Percentiles rank a stretch among this genome's conserved stretches.
Evolutionary conservation across 1,284 basidiomycete genomes (phyloP).

Genomic region (Sparassis latifolia): DNA sequence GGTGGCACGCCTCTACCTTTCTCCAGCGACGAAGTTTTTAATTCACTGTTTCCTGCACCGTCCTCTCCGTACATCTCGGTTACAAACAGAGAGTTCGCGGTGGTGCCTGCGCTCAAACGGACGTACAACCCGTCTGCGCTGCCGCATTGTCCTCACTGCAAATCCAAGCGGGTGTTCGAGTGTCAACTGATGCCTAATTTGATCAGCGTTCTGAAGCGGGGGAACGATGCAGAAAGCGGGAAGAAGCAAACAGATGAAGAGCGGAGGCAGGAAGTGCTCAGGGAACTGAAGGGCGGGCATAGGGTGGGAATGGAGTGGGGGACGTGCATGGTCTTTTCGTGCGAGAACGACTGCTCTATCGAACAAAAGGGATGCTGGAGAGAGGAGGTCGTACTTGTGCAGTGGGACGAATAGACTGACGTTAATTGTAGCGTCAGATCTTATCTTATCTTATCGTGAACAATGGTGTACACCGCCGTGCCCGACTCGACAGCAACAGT

Average conservation of each 20-base stretch:
- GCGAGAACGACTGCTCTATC: conserved; percentile 59
- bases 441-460: conserved; percentile 2
- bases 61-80: conserved; percentile 37
- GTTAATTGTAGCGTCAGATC: not conserved
- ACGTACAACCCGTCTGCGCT: conserved; percentile 42
- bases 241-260: conserved; percentile 50
- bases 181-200: conserved; percentile 86
- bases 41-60: conserved; percentile 59
- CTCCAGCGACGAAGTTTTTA: conserved; percentile 61
- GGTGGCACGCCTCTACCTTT: conserved; percentile 71
- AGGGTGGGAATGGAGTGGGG: conserved; percentile 76
- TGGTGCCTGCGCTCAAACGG: conserved; percentile 39
- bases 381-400: conserved; percentile 68
- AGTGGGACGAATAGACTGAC: conserved; percentile 47
- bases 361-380: conserved; percentile 48
- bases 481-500: not conserved
- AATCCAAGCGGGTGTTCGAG: conserved; percentile 63
- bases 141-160: conserved; percentile 55
- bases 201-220: conserved; percentile 57
- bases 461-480: not conserved
- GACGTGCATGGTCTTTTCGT: conserved; percentile 76
- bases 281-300: conserved; percentile 39
- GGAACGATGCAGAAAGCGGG: conserved; percentile 9
- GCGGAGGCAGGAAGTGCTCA: conserved; percentile 48
- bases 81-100: conserved; percentile 54